These are phyloP conservation scores for Diaporthe destruens DNA, from an alignment of 2,329 filamentous ascomycete species.

Conservation along the genomic window DNA sequence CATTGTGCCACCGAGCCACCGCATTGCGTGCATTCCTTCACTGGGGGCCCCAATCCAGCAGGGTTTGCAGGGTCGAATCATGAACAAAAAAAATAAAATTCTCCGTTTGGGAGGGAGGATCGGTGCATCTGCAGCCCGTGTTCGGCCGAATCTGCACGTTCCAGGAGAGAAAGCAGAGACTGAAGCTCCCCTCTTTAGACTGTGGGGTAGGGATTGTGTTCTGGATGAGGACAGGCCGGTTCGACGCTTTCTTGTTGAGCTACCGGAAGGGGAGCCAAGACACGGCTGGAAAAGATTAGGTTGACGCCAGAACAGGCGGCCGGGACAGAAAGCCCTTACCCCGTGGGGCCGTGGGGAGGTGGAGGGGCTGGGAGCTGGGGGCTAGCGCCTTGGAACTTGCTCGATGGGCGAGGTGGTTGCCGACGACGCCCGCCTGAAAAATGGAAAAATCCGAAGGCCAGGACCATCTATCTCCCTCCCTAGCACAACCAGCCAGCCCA, in stretches of 20 bases:
- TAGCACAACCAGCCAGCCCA: background rate
- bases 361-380: conserved; percentile 25
- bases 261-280: conserved; percentile 23
- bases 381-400: conserved; percentile 23
- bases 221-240: conserved; percentile 19
- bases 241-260: conserved; percentile 10
- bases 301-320: conserved; percentile 34
- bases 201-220: conserved; percentile 22
- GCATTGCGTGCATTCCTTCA: conserved; percentile 12
- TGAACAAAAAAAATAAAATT: background rate
- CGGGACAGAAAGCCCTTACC: conserved; percentile 23
- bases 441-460: background rate
- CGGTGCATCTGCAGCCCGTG: conserved; percentile 21
- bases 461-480: background rate
- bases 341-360: conserved; percentile 31
- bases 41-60: conserved; percentile 16
- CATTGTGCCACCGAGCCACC: conserved; percentile 14
- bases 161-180: conserved; percentile 22
- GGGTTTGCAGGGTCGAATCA: conserved; percentile 16
- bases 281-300: conserved; percentile 33
- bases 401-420: background rate
- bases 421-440: background rate
- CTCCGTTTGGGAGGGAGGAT: conserved; percentile 22
- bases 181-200: conserved; percentile 5
- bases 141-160: conserved; percentile 17